phyloP scores from a whole-genome alignment of 2,329 filamentous ascomycete genomes.

The Thielaviopsis cerberus region DNA sequence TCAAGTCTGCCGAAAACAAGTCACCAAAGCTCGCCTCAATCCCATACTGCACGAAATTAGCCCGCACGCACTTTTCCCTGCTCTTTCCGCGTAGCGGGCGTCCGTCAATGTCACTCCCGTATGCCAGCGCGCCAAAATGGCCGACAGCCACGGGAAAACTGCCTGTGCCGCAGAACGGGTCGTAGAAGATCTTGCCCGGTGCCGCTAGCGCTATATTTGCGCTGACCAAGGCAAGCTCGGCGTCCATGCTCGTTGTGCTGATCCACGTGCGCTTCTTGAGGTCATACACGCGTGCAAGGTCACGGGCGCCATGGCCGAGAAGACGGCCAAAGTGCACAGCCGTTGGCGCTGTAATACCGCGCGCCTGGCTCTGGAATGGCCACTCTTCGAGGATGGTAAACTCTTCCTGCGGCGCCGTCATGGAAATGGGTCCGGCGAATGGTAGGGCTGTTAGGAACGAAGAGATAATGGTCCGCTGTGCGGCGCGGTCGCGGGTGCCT shows the following conservation, averaged over 20 bases:
- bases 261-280: conserved; percentile 90
- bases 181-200: conserved; percentile 74
- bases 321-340: conserved; percentile 48
- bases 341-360: conserved; percentile 28
- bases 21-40: conserved; percentile 50
- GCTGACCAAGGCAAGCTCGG: conserved; percentile 75
- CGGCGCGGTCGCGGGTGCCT: conserved; percentile 42
- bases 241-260: conserved; percentile 92
- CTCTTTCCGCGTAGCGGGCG: conserved; percentile 62
- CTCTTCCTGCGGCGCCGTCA: conserved; percentile 53
- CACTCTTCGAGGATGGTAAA: conserved; percentile 78
- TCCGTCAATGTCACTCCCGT: conserved; percentile 87
- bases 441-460: conserved; percentile 53
- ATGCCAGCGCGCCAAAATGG: conserved; percentile 67
- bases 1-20: conserved; percentile 70
- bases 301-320: conserved; percentile 46
- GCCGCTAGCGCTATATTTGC: conserved; percentile 75
- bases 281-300: conserved; percentile 56
- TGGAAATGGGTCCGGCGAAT: conserved; percentile 59
- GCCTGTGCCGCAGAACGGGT: conserved; percentile 89
- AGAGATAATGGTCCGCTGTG: conserved; percentile 62
- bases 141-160: conserved; percentile 81
- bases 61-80: conserved; percentile 30
- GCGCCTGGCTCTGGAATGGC: conserved; percentile 33
- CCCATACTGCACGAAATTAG: conserved; percentile 75